phyloP scores from a whole-genome alignment of 1,284 basidiomycete species.

The Phellopilus nigrolimitatus region DNA sequence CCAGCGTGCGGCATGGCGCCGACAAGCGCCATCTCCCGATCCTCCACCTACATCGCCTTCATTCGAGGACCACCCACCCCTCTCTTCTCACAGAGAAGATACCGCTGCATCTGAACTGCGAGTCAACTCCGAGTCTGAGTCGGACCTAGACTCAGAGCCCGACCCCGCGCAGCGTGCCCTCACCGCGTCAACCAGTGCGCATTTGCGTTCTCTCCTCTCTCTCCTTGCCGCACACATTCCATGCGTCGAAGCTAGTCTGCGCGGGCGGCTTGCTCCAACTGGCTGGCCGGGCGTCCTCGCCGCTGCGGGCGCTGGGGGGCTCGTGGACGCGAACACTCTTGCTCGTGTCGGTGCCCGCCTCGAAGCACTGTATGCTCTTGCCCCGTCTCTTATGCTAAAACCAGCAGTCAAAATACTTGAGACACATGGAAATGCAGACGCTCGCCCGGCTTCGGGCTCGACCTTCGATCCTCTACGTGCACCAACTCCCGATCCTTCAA shows the following conservation, averaged over 20 bases:
- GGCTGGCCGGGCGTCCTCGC: slow-evolving; percentile 47
- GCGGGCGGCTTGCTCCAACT: slow-evolving; percentile 47
- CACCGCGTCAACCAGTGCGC: slow-evolving; percentile 32
- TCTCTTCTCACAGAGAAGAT: slow-evolving; percentile 7
- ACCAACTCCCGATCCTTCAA: too few species aligned
- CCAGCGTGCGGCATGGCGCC: too few species aligned
- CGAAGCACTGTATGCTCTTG: neutral
- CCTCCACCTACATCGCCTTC: too few species aligned
- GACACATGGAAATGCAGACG: too few species aligned
- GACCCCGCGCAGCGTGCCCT: too few species aligned
- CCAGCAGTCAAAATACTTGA: too few species aligned
- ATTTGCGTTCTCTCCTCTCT: slow-evolving; percentile 42
- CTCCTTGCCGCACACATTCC: slow-evolving; percentile 44
- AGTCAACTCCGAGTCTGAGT: neutral
- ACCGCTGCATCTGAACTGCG: neutral
- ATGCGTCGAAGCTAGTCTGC: slow-evolving; percentile 41
- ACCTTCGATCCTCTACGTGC: too few species aligned
- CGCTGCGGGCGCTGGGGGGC: slow-evolving; percentile 24
- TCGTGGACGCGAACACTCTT: neutral
- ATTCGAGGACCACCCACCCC: slow-evolving; percentile 5
- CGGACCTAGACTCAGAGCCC: neutral
- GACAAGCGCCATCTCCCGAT: too few species aligned
- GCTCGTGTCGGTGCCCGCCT: slow-evolving; percentile 5
- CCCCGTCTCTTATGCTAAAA: too few species aligned
- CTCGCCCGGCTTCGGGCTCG: too few species aligned